Evolutionary conservation across 345 rosid genomes (phyloP).

Genomic region (Abelmoschus esculentus): DNA sequence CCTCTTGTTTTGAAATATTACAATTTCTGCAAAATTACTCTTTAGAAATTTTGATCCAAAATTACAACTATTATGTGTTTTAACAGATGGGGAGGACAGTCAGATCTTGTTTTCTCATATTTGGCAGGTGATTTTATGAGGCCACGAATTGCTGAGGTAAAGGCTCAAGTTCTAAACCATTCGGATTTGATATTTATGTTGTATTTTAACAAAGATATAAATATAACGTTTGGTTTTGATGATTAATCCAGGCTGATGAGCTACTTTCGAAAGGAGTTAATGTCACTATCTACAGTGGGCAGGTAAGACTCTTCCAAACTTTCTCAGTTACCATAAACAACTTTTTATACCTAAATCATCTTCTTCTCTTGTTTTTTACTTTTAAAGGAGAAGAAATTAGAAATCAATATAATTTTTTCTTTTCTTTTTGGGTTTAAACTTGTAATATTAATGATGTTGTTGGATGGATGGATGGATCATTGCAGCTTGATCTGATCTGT

Average conservation of each 20-base stretch:
- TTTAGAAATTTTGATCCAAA: neutral
- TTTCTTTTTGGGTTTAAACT: neutral
- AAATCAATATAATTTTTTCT: neutral
- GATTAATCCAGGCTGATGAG: constrained; percentile 49
- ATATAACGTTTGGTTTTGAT: neutral
- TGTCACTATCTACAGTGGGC: constrained; percentile 84
- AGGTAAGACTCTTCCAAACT: constrained; percentile 34
- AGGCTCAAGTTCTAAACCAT: too few species aligned
- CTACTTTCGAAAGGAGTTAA: constrained; percentile 64
- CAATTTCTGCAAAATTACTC: neutral
- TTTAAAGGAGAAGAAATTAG: neutral
- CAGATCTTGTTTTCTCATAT: constrained; percentile 37
- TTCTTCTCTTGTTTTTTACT: neutral
- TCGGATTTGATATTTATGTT: too few species aligned
- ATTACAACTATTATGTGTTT: neutral
- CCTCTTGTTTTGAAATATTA: neutral
- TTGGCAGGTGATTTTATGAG: constrained; percentile 74
- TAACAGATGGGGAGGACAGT: constrained; percentile 77
- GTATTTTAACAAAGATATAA: neutral
- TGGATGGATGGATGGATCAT: neutral
- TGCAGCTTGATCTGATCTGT: constrained; percentile 79
- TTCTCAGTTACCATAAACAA: neutral
- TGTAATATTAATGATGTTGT: neutral
- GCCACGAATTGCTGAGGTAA: constrained; percentile 66
- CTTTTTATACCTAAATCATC: neutral